Percentiles rank a stretch among this genome's conserved stretches.
Evolutionary conservation across 139 green algal species (phyloP).

Genomic region (Gonium pectorale): DNA sequence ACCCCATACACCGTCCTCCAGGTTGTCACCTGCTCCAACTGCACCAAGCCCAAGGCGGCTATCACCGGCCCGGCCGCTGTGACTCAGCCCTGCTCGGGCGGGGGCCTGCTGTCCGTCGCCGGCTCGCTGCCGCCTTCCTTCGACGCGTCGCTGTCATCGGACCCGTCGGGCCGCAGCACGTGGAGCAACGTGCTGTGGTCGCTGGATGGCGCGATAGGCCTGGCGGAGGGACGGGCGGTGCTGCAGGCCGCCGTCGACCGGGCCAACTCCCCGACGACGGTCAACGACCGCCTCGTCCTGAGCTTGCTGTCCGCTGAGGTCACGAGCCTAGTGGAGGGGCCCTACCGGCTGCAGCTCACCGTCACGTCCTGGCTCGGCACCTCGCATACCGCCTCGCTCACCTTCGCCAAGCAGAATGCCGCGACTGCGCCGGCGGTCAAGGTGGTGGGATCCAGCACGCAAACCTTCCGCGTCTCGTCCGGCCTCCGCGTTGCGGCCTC

Average conservation of each 20-base stretch:
- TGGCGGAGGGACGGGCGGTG: neutral
- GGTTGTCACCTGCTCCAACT: neutral
- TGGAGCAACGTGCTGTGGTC: constrained; percentile 6
- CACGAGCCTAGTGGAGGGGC: neutral
- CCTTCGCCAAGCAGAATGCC: neutral
- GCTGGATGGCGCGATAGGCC: neutral
- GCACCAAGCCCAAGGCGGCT: neutral
- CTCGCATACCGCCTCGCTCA: neutral
- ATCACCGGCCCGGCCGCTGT: neutral
- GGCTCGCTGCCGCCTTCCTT: neutral
- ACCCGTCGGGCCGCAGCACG: neutral
- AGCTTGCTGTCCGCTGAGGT: neutral
- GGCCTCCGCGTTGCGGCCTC: neutral
- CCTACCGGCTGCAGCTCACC: neutral
- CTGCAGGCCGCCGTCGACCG: neutral
- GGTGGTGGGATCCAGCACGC: neutral
- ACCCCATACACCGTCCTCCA: too few species aligned
- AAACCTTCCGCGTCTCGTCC: constrained; percentile 1
- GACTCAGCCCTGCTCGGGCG: neutral
- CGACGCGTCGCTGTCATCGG: constrained; percentile 7
- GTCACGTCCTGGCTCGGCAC: constrained; percentile 34
- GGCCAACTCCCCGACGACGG: neutral
- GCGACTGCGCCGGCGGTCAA: neutral
- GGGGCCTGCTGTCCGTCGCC: neutral
- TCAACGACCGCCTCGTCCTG: constrained; percentile 5